Evolutionary conservation across 2,329 filamentous ascomycete genomes (phyloP).

Genomic region (Aspergillus fischeri): DNA sequence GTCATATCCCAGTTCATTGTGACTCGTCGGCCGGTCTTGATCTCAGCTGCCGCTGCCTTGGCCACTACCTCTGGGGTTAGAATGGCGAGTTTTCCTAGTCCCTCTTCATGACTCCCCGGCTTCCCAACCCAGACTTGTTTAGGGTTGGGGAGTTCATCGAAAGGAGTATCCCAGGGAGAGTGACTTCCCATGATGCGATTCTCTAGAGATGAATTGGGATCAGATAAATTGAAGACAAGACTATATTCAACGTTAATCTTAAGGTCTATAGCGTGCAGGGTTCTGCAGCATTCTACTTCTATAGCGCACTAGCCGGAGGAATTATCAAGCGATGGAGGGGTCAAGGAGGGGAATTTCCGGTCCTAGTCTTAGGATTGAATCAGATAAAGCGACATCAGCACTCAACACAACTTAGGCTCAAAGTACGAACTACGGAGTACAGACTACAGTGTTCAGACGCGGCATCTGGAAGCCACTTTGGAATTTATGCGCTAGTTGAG

Average conservation of each 20-base stretch:
- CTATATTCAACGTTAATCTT: neutral
- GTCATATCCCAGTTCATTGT: conserved; percentile 54
- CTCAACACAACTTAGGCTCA: neutral
- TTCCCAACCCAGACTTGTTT: conserved; percentile 47
- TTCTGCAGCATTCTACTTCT: neutral
- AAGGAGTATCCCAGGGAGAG: conserved; percentile 30
- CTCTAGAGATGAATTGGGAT: neutral
- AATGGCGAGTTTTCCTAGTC: conserved; percentile 48
- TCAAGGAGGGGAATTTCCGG: neutral
- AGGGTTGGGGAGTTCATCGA: conserved; percentile 47
- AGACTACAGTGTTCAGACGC: neutral
- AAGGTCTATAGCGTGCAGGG: neutral
- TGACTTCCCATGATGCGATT: conserved; percentile 6
- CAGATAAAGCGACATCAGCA: neutral
- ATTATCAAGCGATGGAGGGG: neutral
- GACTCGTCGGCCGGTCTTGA: conserved; percentile 49
- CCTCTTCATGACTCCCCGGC: conserved; percentile 48
- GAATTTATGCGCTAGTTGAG: neutral
- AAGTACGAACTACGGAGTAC: neutral
- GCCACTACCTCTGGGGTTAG: conserved; percentile 52
- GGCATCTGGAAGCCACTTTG: neutral
- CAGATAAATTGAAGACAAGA: neutral
- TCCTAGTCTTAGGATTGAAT: neutral
- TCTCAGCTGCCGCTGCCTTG: conserved; percentile 47
- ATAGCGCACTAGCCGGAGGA: neutral